Base-by-base conservation (phyloP, 202 grass and related monocot genomes). In the Bolboschoenoplectus hybrid region DNA sequence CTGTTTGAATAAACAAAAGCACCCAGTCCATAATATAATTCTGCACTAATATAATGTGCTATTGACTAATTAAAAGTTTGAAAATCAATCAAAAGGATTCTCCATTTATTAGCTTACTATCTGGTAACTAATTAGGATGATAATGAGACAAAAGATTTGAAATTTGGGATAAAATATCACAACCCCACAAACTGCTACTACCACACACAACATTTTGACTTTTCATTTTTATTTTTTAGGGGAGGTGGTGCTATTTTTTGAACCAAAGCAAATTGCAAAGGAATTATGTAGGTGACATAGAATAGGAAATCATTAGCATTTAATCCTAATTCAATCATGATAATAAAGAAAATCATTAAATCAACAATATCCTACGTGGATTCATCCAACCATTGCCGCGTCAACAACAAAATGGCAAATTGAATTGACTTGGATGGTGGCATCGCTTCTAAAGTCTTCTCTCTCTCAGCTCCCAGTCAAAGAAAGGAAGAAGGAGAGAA, bases 61-160 rank as follows among this genome's bases (percentile, higher is more conserved):
- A 17, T 83, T 68, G 81, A 83, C 56, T 16, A 67, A 83, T 12
- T 67, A 49, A 83, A 51, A 52, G 2, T 38, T 83, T 49, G 19
- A 67, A 62, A 67, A 62, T 83, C 60, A 68, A 83, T 13, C 61
- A 19, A 20, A 63, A 58, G 16, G 41, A 61, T 81, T 63, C 13
- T 75, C 10, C 76, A 58, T 61, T 6, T 61, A 9, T 6, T 61
- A 9, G n/a, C 16, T 81, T 3, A 63, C 11, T 63, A 82, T 1
- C 58, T 61, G 52, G 36, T 9, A 81, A 64, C 6, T 19, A 32
- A 64, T 7, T 64, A 64, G 55, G 17, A 13, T 16, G 55, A 58
- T 58, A 58, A 58, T 58, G 55, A 3, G 55, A 58, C 55, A 58
- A 58, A 32, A 63, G 6, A 63, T 63, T 9, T 58, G 55, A 26